A percentile compares a stretch with the other conserved stretches of the same genome.
phyloP scores from a whole-genome alignment of 495 filamentous ascomycete genomes.

The Penicillium egyptiacum region DNA sequence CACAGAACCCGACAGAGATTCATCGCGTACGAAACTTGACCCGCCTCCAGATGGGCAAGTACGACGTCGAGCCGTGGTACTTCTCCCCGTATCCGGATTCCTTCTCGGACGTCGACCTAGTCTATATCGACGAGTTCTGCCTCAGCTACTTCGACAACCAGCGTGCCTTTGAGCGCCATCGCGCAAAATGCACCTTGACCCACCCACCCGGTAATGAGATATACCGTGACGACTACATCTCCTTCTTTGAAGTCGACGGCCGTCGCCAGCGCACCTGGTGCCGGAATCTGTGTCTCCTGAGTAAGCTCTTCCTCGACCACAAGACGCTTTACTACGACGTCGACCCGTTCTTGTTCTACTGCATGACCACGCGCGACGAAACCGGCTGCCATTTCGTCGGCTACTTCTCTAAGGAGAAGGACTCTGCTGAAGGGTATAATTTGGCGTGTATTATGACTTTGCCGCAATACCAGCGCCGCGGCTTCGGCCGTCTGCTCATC shows the following conservation, averaged over 20 bases:
- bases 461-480: slow-evolving; percentile 92
- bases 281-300: slow-evolving; percentile 89
- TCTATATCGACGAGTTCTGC: slow-evolving; percentile 98
- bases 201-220: slow-evolving; percentile 98
- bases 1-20: slow-evolving; percentile 95
- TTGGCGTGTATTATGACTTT: slow-evolving; percentile 96
- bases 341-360: slow-evolving; percentile 97
- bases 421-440: slow-evolving; percentile 93
- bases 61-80: slow-evolving; percentile 96
- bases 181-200: slow-evolving; percentile 83
- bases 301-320: slow-evolving; percentile 96
- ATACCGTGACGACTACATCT: slow-evolving; percentile 90
- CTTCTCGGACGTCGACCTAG: slow-evolving; percentile 79
- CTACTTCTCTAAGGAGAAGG: slow-evolving; percentile 98
- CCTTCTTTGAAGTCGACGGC: slow-evolving; percentile 97
- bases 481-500: slow-evolving; percentile 89
- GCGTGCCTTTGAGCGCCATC: slow-evolving; percentile 79
- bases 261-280: slow-evolving; percentile 95
- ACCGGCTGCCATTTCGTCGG: slow-evolving; percentile 91
- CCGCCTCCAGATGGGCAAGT: slow-evolving; percentile 87
- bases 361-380: slow-evolving; percentile 86
- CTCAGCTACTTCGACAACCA: slow-evolving; percentile 82
- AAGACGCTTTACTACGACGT: slow-evolving; percentile 99
- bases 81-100: slow-evolving; percentile 93
- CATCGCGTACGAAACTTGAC: slow-evolving; percentile 93